Base-by-base conservation (phyloP, 805 yeast species). In the Candida insectalens region DNA sequence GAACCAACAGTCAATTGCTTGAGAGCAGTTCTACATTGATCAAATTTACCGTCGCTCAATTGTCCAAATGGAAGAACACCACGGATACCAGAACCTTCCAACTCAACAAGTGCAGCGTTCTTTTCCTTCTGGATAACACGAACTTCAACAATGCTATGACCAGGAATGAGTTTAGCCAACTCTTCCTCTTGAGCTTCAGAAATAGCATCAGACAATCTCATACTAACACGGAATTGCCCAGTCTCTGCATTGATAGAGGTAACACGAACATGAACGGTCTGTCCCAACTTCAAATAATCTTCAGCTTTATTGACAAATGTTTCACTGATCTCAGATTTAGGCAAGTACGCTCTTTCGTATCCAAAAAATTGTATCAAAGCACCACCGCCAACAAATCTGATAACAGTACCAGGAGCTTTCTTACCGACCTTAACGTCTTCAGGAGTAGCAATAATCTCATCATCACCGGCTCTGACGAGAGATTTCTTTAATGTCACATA, bases 301-400 rank as follows among this genome's bases (percentile, higher is more conserved):
- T 70, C 73, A 14, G 95, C 87, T 36, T 74, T 72, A 33, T 65
- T 68, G 26, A 88, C 92, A 53, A 71, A 83, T 1, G 95, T 76
- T 58, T 92, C 97, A 35, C 94, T 80, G 47, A 92, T 83, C 61
- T 92, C 97, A 35, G 78, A 65, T 43, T 77, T 74, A 20, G 98
- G 97, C 40, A 92, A 63, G 53, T 74, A 88, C 0, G 87, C 98
- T 43, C 67, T 72, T 28, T 83, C 55, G 34, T 68, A 66, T 35
- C 92, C 94, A 49, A 84, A 88, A 50, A 92, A 87, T 12, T 87
- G 72, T 5, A 92, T 75, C 29, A 87, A 61, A 30, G 83, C 94
- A 47, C 98, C 98, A 37, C 69, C 65, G 37, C 78, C 76, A 32
- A 73, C 72, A 45, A 89, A 70, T 22, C 71, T 65, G 39, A 77